Evolutionary conservation across 768 basidiomycete species (phyloP).

Genomic region (Lyophyllum atratum): DNA sequence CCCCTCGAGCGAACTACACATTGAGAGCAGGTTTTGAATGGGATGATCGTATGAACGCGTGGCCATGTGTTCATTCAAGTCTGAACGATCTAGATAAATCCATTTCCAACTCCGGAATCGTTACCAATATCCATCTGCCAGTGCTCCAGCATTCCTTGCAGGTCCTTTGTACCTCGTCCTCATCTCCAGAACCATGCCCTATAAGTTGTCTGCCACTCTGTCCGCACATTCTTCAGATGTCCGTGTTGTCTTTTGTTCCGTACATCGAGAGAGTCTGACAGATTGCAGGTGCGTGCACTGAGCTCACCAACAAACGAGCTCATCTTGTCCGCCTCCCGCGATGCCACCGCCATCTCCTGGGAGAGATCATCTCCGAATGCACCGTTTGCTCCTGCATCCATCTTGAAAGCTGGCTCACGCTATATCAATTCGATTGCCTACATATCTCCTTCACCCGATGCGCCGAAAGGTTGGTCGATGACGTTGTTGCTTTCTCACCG

Average conservation of each 20-base stretch:
- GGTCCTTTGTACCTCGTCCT: background rate
- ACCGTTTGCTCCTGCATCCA: conserved; percentile 54
- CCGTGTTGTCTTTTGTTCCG: conserved; percentile 30
- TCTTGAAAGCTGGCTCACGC: conserved; percentile 66
- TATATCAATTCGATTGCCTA: conserved; percentile 85
- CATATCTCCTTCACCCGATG: conserved; percentile 65
- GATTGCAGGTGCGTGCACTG: conserved; percentile 77
- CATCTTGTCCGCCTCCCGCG: conserved; percentile 89
- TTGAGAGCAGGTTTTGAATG: too few species aligned
- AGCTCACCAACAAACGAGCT: conserved; percentile 74
- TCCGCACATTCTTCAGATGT: conserved; percentile 76
- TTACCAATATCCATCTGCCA: background rate
- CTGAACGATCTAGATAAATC: background rate
- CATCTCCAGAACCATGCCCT: conserved; percentile 49
- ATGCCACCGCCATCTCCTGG: conserved; percentile 91
- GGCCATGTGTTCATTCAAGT: conserved; percentile 5
- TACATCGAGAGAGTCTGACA: conserved; percentile 15
- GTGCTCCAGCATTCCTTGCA: conserved; percentile 6
- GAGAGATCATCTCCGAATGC: conserved; percentile 47
- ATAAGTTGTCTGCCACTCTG: conserved; percentile 77
- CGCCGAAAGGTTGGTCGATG: conserved; percentile 62
- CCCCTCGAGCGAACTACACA: too few species aligned
- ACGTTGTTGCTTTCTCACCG: conserved; percentile 16
- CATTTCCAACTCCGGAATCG: conserved; percentile 33
- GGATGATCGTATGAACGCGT: conserved; percentile 1